Evolutionary conservation across 1,284 basidiomycete genomes (phyloP), one percentile per base, ranked within the genome.

Genomic region (Cutaneotrichosporon sp.): DNA sequence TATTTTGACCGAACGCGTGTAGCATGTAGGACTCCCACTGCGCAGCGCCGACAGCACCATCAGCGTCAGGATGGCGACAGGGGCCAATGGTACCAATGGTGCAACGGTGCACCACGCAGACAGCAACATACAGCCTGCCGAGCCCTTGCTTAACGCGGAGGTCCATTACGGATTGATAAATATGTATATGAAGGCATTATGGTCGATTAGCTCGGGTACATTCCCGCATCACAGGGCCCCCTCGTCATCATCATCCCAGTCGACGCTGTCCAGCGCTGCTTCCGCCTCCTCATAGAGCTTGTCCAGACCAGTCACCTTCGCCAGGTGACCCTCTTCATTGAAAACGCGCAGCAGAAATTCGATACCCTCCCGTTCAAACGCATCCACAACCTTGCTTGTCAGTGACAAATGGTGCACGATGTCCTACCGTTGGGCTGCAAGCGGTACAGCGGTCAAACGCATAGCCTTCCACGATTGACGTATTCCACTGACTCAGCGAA

Each of bases 381-480:
- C 86, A 12, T 81, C 71, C 20, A 94, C 55, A 3, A 93, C 83
- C 88, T 90, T 61, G 13, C 54, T n/a, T 37, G 9, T 49, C 40
- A 56, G 30, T 8, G 18, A 18, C 20, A 10, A n/a, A n/a, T 18
- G 26, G 26, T 30, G 7, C 26, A 7, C 3, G 4, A 2, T n/a
- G 18, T 21, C 84, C 55, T 56, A 90, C 88, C 30, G 79, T 80
- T 58, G 86, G 82, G 54, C 86, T 88, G 71, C 94, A 98, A 0
- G 88, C 94, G 0, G 93, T 97, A 69, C 96, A 98, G 43, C 81
- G 79, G 52, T 87, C 82, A 69, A 88, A 98, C 0, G 92, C 89
- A 2, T 86, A 83, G 0, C 92, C 94, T 0, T 86, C 83, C 50
- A 98, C 84, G 30, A 84, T 82, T 62, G 94, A 77, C 38, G 84